Base-by-base conservation (phyloP, 2,329 filamentous ascomycete genomes). In the Plenodomus lindquistii region DNA sequence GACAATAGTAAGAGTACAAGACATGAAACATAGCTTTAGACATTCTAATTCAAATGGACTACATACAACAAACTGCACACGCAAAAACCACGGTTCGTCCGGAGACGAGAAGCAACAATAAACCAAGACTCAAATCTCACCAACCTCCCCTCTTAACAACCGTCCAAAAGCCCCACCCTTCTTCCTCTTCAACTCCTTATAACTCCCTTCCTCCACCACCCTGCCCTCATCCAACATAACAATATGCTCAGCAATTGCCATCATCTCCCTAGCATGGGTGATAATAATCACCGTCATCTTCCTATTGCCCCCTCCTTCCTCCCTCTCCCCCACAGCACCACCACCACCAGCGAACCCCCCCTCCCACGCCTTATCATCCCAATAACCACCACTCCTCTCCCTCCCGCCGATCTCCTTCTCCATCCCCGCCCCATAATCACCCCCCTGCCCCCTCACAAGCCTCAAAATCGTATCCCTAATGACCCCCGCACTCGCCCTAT, bases 261-360 rank as follows among this genome's bases (percentile, higher is more conserved):
- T 97, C 90, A 96, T 95, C 64, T 93, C 87, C 52, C 77, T 79
- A 47, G 81, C 83, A 72, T 97, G 93, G 40, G 91, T 96, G 34
- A 96, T 86, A 19, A 95, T 80, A 15, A 97, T 78, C 0, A 96
- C 83, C 0, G 88, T 88, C 69, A 90, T 81, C 0, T 75, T 76
- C 3, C 54, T 63, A 34, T 35, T 51, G 9, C 16, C 18, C 35
- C 8, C 18, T 18, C 48, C 62, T 53, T 11, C 62, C 60, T 19
- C 46, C 46, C 16, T 13, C 5, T 34, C 38, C 9, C 31, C 42
- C 48, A 38, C 42, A 38, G 7, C 40, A 18, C 37, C 37, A 24
- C 42, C 38, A 13, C 44, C 40, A 7, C 43, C 36, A 37, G 8
- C 37, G 47, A 27, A 55, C 37, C 37, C 52, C 16, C 18, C 27